These are phyloP conservation scores for Tulasnella sp. DNA, from an alignment of 768 basidiomycete genomes.

Conservation along the genomic window DNA sequence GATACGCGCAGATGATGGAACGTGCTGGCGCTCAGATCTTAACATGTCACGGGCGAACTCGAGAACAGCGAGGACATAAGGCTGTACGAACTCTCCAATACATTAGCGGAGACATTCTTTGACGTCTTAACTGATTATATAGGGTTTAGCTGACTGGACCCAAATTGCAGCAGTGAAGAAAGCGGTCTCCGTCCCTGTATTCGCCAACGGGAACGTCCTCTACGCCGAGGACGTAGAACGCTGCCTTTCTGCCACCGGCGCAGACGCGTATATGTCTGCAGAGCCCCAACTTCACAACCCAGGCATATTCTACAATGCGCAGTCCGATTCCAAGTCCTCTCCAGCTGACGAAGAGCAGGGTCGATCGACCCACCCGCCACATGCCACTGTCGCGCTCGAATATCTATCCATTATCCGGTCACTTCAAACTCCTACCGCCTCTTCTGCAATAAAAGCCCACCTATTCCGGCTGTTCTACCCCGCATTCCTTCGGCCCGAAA, in stretches of 20 bases:
- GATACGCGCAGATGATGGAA: constrained; percentile 96
- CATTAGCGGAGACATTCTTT: not conserved
- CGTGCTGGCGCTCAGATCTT: constrained; percentile 92
- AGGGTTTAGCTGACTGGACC: constrained; percentile 87
- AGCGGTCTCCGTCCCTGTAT: constrained; percentile 88
- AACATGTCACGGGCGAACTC: constrained; percentile 87
- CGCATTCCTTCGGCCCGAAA: constrained; percentile 55
- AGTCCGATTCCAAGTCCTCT: not conserved
- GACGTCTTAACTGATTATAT: constrained; percentile 15
- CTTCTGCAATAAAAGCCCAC: constrained; percentile 86
- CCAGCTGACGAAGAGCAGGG: constrained; percentile 43
- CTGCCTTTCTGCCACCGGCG: constrained; percentile 83
- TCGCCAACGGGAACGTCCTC: constrained; percentile 96
- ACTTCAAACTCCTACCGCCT: constrained; percentile 69
- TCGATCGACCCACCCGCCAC: constrained; percentile 53
- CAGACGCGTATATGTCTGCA: constrained; percentile 92
- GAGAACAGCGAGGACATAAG: constrained; percentile 89
- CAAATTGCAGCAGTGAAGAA: constrained; percentile 91
- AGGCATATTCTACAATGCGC: constrained; percentile 57
- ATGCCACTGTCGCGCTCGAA: constrained; percentile 73
- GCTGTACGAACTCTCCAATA: constrained; percentile 50
- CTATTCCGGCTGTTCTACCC: constrained; percentile 91
- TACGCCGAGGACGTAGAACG: constrained; percentile 78
- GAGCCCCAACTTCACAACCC: constrained; percentile 95
- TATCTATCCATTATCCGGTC: constrained; percentile 79